These are phyloP conservation scores for Claviceps digitariae DNA, from an alignment of 2,329 filamentous ascomycete species.

Conservation along the genomic window DNA sequence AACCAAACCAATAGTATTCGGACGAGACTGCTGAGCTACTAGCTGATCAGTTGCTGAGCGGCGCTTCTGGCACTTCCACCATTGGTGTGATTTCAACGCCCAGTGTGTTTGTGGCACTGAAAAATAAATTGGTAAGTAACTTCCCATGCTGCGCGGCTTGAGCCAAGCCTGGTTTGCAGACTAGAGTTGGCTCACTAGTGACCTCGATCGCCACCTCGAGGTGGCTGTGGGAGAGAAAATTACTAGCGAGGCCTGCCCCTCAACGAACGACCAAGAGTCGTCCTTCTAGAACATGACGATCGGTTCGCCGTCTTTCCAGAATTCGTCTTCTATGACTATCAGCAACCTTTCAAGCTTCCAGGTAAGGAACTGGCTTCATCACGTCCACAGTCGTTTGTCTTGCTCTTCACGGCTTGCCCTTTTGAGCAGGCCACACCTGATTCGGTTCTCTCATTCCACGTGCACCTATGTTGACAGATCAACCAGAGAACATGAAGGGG, in stretches of 20 bases:
- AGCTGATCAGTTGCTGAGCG: slow-evolving; percentile 52
- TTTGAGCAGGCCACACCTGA: background rate
- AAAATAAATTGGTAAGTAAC: slow-evolving; percentile 48
- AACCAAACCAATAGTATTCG: slow-evolving; percentile 43
- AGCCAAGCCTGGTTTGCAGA: background rate
- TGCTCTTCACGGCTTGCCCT: background rate
- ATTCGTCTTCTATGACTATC: slow-evolving; percentile 63
- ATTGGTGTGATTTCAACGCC: slow-evolving; percentile 63
- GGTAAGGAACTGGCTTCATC: slow-evolving; percentile 21
- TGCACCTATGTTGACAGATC: background rate
- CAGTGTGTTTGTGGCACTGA: slow-evolving; percentile 63
- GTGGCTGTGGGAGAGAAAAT: background rate
- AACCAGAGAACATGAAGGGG: slow-evolving; percentile 41
- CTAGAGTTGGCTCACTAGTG: background rate
- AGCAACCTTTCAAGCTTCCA: slow-evolving; percentile 52
- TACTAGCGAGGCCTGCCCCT: slow-evolving; percentile 10
- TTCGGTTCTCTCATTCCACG: background rate
- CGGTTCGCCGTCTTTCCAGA: slow-evolving; percentile 63
- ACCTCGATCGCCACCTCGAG: background rate
- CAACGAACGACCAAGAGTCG: slow-evolving; percentile 36
- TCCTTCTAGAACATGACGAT: slow-evolving; percentile 60
- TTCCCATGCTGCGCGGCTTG: background rate
- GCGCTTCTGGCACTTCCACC: slow-evolving; percentile 38
- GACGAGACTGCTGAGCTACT: slow-evolving; percentile 54
- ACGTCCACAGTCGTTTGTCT: background rate